Base-by-base conservation (phyloP, 1,139 yeast species). In the Candida pseudoviswanathii region DNA sequence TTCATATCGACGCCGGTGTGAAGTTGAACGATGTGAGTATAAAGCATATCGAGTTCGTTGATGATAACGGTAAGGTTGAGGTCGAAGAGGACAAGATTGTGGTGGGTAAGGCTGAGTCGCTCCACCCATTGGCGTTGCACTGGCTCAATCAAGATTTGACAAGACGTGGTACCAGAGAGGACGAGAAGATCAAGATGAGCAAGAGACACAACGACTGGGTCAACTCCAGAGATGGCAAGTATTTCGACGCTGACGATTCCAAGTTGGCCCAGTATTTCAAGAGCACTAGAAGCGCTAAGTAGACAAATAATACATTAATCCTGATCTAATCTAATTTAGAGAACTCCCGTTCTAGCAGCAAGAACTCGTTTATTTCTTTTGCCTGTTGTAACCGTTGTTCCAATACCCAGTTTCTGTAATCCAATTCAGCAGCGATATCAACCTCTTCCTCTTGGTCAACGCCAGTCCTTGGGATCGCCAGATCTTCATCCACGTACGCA, bases 1-100 rank as follows among this genome's bases (percentile, higher is more conserved):
- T 86, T n/a, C 98, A 94, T 66, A 73, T 94, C 59, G 83, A 81
- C 58, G 79, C 82, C 48, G 98, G 98, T 0, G 41, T 70, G 56
- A 63, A 78, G 44, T 53, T 58, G 39, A 65, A 68, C 46, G 70
- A 68, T 51, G 52, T 66, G 6, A 50, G 58, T 8, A 58, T 62
- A 54, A 47, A 51, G 9, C 49, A 63, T 16, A 48, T 64, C 21
- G 53, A 53, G 3, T 68, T 65, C 52, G 50, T 50, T 3, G 47
- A 53, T 32, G 54, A 49, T 43, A 51, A 43, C 11, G 53, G 48
- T n/a, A 49, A 52, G 16, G 50, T 51, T 3, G 64, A 59, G 4
- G 60, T 59, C 11, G 58, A 25, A 3, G 36, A 44, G 32, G 47
- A 56, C 36, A 58, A 58, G 33, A 66, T 72, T 49, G 57, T 60